Conservation (phyloP, 1,139 yeast species). For the Debaryomyces robertsiae region DNA sequence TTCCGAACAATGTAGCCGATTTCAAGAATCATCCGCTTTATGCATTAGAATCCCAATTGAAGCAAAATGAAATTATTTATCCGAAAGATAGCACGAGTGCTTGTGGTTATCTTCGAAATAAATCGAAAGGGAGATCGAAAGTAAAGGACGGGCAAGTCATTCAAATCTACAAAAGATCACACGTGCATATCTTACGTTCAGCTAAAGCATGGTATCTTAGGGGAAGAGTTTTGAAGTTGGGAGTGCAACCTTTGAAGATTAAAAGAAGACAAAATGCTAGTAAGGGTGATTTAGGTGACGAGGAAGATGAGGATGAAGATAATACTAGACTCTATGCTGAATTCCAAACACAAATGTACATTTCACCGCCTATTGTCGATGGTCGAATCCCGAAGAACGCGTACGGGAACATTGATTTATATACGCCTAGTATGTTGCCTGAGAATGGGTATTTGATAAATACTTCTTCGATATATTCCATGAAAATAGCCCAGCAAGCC, state of each 20-base stretch:
- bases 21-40: slow-evolving; percentile 89
- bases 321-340: slow-evolving; percentile 66
- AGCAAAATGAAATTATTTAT: slow-evolving; percentile 67
- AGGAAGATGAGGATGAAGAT: slow-evolving; percentile 52
- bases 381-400: slow-evolving; percentile 76
- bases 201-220: slow-evolving; percentile 85
- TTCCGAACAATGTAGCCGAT: slow-evolving; percentile 83
- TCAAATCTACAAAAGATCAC: slow-evolving; percentile 66
- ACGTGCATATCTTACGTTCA: slow-evolving; percentile 65
- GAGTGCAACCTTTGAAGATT: slow-evolving; percentile 64
- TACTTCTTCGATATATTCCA: slow-evolving; percentile 26
- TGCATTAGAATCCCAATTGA: slow-evolving; percentile 74
- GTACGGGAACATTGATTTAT: slow-evolving; percentile 82
- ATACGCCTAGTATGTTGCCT: slow-evolving; percentile 80
- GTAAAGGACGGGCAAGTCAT: slow-evolving; percentile 40
- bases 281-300: slow-evolving; percentile 34
- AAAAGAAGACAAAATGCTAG: slow-evolving; percentile 17
- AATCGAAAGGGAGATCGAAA: slow-evolving; percentile 16
- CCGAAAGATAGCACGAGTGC: slow-evolving; percentile 58
- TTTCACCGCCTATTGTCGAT: slow-evolving; percentile 64
- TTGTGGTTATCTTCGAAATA: slow-evolving; percentile 69
- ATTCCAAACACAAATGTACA: slow-evolving; percentile 71
- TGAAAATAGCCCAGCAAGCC: slow-evolving; percentile 63
- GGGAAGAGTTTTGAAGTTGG: slow-evolving; percentile 75
- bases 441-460: slow-evolving; percentile 67